phyloP scores from a whole-genome alignment of 495 filamentous ascomycete species.

The Xylaria sp. region DNA sequence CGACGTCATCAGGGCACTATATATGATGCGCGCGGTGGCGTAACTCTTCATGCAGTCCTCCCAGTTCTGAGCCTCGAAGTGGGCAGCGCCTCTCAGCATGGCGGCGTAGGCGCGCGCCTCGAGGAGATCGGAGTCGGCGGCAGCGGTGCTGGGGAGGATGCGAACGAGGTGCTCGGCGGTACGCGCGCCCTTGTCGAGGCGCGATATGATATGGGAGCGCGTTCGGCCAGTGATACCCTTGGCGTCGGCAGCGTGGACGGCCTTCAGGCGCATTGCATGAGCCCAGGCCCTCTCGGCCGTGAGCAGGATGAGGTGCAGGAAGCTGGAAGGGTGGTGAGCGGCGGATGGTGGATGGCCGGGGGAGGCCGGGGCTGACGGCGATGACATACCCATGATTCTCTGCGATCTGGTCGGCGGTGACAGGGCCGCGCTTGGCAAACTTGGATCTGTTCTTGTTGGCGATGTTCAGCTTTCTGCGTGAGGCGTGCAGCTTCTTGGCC shows the following conservation, averaged over 20 bases:
- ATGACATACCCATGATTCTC: constrained; percentile 74
- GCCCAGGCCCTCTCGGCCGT: constrained; percentile 95
- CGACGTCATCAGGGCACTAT: constrained; percentile 66
- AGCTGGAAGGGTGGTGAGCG: constrained; percentile 57
- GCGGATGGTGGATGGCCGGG: neutral
- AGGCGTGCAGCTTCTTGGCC: constrained; percentile 79
- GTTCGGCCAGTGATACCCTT: constrained; percentile 80
- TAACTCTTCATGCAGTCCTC: constrained; percentile 76
- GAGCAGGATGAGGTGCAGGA: constrained; percentile 79
- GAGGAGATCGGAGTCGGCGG: constrained; percentile 73
- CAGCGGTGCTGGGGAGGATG: constrained; percentile 70
- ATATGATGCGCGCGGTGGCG: constrained; percentile 80
- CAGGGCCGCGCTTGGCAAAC: constrained; percentile 72
- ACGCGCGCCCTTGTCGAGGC: constrained; percentile 77
- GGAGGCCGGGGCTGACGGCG: constrained; percentile 29
- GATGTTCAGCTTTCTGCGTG: constrained; percentile 83
- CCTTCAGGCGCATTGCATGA: constrained; percentile 93
- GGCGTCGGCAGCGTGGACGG: constrained; percentile 76
- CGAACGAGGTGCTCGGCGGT: constrained; percentile 72
- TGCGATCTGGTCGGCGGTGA: constrained; percentile 80
- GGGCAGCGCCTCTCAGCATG: constrained; percentile 73
- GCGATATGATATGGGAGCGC: constrained; percentile 84
- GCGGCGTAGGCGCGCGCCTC: constrained; percentile 87
- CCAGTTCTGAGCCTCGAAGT: constrained; percentile 90
- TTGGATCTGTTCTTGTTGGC: constrained; percentile 84